Base-by-base conservation (phyloP, 1,139 yeast genomes). In the Taphrina flavorubra region DNA sequence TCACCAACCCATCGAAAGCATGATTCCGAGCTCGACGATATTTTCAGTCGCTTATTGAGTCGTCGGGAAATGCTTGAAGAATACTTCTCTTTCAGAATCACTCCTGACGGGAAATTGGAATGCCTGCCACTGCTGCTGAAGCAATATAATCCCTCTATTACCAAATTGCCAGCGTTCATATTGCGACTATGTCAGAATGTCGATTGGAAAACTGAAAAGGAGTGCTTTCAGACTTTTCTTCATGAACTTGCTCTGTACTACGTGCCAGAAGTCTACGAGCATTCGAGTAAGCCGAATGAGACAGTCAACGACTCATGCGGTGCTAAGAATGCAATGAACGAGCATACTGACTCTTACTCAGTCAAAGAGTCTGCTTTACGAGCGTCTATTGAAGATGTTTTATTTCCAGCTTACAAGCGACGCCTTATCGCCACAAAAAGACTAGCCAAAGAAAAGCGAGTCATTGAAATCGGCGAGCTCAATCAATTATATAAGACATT, bases 401-500 rank as follows among this genome's bases (percentile, higher is more conserved):
- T 92, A 0, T 88, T 91, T 74, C 97, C 97, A 0, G 80, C 84
- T 18, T 76, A 90, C 16, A 87, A 87, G 73, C 81, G 81, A 70
- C 80, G 87, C 60, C 84, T 92, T 46, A 76, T 91, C 20, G 97
- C 95, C 0, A 85, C 96, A 0, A 80, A 79, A 25, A 75, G 75
- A 5, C 74, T 92, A 42, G 73, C 78, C 1, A 76, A 81, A 25
- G 87, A 86, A 70, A 59, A 51, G 16, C 42, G 66, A 31, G 85
- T 92, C 6, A 84, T 90, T 1, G 97, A 94, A 76, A 86, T 95
- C 55, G 98, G 99, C 0, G 92, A 89, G 76, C 79, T 95, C 53
- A 98, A 98, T 0, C 97, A 97, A 0, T 79, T 95, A 68, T 95
- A 95, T 78, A 85, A 83, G 74, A 96, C 95, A 5, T 94, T 94